Evolutionary conservation across 208 protist genomes (phyloP).

Genomic region (Jaenimonas drosophilae): DNA sequence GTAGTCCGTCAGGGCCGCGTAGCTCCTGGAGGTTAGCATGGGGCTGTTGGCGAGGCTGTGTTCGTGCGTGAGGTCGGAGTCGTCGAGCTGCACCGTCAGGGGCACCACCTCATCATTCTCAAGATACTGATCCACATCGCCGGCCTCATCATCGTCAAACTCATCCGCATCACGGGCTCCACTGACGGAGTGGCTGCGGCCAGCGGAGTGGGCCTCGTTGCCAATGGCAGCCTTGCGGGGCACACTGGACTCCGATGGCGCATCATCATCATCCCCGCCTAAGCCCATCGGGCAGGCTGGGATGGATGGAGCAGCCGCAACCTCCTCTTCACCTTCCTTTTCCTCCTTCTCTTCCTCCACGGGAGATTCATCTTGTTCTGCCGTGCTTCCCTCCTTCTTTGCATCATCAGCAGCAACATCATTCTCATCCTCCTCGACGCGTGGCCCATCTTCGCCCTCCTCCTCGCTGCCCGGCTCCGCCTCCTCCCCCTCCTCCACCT

Average conservation of each 20-base stretch:
- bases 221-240: too few relatives aligned
- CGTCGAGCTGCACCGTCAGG: constrained; percentile 26
- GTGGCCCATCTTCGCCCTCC: constrained; percentile 16
- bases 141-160: constrained; percentile 9
- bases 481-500: constrained; percentile 10
- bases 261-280: too few relatives aligned
- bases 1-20: constrained; percentile 51
- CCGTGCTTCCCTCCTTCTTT: too few relatives aligned
- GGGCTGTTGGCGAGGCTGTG: constrained; percentile 50
- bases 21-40: constrained; percentile 58
- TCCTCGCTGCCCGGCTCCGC: constrained; percentile 5
- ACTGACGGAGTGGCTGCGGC: background rate
- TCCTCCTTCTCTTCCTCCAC: too few relatives aligned
- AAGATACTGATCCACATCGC: constrained; percentile 24
- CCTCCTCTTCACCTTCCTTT: too few relatives aligned
- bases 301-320: too few relatives aligned
- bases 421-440: constrained; percentile 19
- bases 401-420: constrained; percentile 11
- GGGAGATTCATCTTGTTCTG: too few relatives aligned
- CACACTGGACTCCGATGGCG: too few relatives aligned
- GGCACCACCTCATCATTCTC: constrained; percentile 40
- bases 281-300: too few relatives aligned
- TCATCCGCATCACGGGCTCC: constrained; percentile 1
- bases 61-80: constrained; percentile 13
- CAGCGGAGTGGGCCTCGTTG: background rate